Conservation (phyloP, 768 basidiomycete species). For the Mrakia frigida region DNA sequence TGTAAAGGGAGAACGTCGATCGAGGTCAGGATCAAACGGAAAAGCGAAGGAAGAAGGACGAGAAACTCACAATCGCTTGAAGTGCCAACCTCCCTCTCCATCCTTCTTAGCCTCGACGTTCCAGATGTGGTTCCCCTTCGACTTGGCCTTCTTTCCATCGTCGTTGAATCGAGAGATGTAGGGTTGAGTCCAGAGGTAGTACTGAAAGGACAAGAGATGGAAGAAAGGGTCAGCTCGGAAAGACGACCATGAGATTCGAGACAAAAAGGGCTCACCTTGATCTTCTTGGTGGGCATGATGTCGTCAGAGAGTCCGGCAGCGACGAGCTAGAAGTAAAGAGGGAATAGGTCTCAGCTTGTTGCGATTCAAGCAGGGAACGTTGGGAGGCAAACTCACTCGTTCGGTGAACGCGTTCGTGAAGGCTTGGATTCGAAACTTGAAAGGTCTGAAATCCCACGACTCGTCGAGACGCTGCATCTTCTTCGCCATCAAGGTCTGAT, state of each 20-base stretch:
- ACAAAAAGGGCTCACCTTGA: constrained; percentile 39
- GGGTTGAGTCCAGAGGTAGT: constrained; percentile 88
- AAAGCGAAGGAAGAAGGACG: neutral
- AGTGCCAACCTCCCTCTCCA: constrained; percentile 36
- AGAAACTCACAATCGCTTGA: constrained; percentile 26
- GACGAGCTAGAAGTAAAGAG: neutral
- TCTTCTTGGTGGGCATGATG: constrained; percentile 95
- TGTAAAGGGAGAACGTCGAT: constrained; percentile 57
- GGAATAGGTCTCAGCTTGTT: neutral
- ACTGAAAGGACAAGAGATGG: constrained; percentile 44
- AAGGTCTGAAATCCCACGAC: constrained; percentile 91
- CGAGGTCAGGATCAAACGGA: constrained; percentile 47
- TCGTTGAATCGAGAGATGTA: constrained; percentile 96
- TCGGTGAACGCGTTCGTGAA: constrained; percentile 95
- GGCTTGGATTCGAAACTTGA: constrained; percentile 98
- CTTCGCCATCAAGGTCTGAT: constrained; percentile 98
- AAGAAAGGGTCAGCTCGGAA: constrained; percentile 15
- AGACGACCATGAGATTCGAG: constrained; percentile 9
- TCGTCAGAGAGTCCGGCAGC: constrained; percentile 53
- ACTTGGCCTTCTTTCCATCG: constrained; percentile 98
- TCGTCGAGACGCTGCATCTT: constrained; percentile 94
- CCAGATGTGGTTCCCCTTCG: constrained; percentile 99
- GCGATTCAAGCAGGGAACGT: constrained; percentile 7
- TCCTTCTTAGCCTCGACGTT: constrained; percentile 89
- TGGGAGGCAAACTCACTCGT: constrained; percentile 52